phyloP scores from a whole-genome alignment of 495 filamentous ascomycete species.

The Penicillium tannophilum region DNA sequence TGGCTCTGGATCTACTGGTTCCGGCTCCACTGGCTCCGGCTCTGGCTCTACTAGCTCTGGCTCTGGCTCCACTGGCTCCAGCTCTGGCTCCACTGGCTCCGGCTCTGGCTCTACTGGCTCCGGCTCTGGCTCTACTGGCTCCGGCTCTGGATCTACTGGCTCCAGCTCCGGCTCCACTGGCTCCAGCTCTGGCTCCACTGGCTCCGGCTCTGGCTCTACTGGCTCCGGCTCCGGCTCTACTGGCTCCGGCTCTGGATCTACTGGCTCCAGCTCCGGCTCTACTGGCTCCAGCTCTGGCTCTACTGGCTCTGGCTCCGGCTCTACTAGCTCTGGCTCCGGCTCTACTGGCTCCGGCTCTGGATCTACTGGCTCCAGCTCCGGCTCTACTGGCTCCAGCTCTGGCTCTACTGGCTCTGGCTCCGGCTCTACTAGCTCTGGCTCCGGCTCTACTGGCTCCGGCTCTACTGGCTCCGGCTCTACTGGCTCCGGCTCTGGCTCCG shows the following conservation, averaged over 20 bases:
- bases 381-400: conserved; percentile 8
- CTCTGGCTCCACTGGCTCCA: conserved; percentile 13
- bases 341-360: conserved; percentile 15
- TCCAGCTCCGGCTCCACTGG: conserved; percentile 5
- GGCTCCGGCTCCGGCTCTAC: neutral
- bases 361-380: conserved; percentile 12
- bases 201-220: neutral
- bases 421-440: conserved; percentile 6
- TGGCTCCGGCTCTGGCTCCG: conserved; percentile 11
- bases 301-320: conserved; percentile 6
- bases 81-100: conserved; percentile 8
- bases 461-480: conserved; percentile 6
- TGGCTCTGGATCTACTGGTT: conserved; percentile 1
- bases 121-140: conserved; percentile 9
- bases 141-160: conserved; percentile 7
- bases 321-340: conserved; percentile 10
- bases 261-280: conserved; percentile 12
- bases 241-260: conserved; percentile 4
- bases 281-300: conserved; percentile 3
- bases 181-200: conserved; percentile 13
- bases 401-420: conserved; percentile 13
- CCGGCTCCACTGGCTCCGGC: conserved; percentile 2
- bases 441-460: conserved; percentile 13
- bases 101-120: conserved; percentile 8
- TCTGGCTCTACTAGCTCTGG: conserved; percentile 17